A percentile compares a stretch with the other conserved stretches of the same genome.
Conservation (phyloP, 108 stramenopile genomes). For the Nannochloropsis gaditana region DNA sequence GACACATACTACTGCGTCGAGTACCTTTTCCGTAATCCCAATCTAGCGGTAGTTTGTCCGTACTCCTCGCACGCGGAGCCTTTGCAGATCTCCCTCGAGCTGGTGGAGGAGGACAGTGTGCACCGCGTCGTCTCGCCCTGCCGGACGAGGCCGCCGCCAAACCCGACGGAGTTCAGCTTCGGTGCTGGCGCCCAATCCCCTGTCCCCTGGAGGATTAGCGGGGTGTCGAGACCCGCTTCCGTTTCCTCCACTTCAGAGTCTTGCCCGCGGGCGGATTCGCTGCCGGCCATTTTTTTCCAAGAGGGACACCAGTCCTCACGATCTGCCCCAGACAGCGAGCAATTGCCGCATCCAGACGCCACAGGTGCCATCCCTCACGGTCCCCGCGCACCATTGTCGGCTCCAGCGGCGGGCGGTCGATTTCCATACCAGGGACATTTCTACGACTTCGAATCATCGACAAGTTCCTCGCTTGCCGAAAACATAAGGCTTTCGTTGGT, state of each 20-base stretch:
- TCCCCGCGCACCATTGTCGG: background rate
- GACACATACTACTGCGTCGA: conserved; percentile 21
- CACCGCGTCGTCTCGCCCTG: background rate
- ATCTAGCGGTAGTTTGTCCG: conserved; percentile 5
- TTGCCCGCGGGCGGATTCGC: background rate
- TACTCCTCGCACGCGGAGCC: conserved; percentile 4
- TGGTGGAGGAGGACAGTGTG: conserved; percentile 13
- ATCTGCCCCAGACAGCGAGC: background rate
- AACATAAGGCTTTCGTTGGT: too few species aligned
- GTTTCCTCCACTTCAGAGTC: conserved; percentile 1
- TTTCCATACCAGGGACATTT: background rate
- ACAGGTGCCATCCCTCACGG: background rate
- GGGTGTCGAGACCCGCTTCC: background rate
- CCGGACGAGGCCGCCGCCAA: too few species aligned
- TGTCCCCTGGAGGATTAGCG: background rate
- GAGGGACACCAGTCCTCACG: background rate
- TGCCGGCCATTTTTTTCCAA: background rate
- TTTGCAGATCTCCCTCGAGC: background rate
- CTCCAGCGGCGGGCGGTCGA: background rate
- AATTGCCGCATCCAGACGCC: background rate
- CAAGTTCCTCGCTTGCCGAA: background rate
- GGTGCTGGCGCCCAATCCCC: background rate
- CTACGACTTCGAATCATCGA: background rate
- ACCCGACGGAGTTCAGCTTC: background rate
- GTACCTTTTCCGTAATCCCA: background rate